These are phyloP conservation scores for Tolypocladium pustulatum DNA, from an alignment of 2,329 filamentous ascomycete species.

Conservation along the genomic window DNA sequence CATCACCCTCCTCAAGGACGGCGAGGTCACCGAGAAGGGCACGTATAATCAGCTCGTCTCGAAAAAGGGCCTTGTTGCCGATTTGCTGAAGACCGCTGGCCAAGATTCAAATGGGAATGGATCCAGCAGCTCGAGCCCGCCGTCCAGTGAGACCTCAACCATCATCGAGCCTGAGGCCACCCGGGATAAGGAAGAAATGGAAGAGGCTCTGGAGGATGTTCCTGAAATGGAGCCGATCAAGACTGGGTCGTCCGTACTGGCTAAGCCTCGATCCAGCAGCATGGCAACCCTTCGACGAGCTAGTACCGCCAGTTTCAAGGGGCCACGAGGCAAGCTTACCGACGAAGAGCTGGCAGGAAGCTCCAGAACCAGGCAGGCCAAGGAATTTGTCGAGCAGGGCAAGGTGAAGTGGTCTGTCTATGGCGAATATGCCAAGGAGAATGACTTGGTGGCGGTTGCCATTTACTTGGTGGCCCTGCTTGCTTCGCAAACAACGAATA, in stretches of 20 bases:
- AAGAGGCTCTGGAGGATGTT: constrained; percentile 68
- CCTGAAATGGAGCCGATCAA: constrained; percentile 70
- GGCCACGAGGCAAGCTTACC: constrained; percentile 69
- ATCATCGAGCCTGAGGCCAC: constrained; percentile 40
- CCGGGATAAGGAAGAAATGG: constrained; percentile 55
- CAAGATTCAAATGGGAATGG: constrained; percentile 36
- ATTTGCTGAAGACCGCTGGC: constrained; percentile 68
- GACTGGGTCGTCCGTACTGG: constrained; percentile 32
- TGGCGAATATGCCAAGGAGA: constrained; percentile 86
- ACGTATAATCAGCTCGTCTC: constrained; percentile 86
- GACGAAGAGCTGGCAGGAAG: constrained; percentile 70
- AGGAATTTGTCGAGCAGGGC: constrained; percentile 85
- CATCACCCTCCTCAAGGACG: constrained; percentile 75
- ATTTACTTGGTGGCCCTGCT: constrained; percentile 72
- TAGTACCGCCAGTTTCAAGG: constrained; percentile 82
- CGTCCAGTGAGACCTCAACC: constrained; percentile 44
- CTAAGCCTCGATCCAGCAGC: constrained; percentile 56
- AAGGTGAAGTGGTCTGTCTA: constrained; percentile 97
- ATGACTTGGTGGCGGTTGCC: constrained; percentile 73
- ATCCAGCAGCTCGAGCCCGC: constrained; percentile 32
- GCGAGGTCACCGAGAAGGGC: constrained; percentile 74
- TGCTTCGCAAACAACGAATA: constrained; percentile 69
- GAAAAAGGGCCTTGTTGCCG: constrained; percentile 84
- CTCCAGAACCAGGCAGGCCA: constrained; percentile 71
- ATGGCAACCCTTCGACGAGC: constrained; percentile 76